A percentile compares a stretch with the other conserved stretches of the same genome.
These are phyloP conservation scores for Psilocybe subaeruginosa DNA, from an alignment of 768 basidiomycete species.

Conservation along the genomic window DNA sequence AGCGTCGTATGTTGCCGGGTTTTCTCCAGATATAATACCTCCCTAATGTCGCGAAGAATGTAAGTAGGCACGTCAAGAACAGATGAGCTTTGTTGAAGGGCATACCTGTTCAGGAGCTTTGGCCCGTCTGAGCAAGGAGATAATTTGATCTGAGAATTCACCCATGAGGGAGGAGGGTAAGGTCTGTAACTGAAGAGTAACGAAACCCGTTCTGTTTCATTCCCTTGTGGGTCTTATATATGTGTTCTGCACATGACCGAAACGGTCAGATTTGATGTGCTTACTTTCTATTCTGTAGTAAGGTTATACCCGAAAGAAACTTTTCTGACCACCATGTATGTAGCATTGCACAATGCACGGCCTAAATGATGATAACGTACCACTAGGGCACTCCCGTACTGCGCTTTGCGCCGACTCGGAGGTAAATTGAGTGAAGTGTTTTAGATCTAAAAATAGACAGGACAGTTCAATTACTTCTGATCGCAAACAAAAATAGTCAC, in stretches of 20 bases:
- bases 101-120: constrained; percentile 53
- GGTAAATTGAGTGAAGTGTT: no score
- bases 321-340: no score
- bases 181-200: neutral
- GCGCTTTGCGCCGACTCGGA: no score
- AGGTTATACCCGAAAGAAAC: no score
- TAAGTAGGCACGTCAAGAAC: neutral
- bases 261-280: neutral
- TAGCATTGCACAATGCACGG: no score
- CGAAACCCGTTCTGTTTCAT: neutral
- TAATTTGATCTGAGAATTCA: constrained; percentile 41
- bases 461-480: no score
- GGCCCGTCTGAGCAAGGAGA: constrained; percentile 32
- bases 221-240: neutral
- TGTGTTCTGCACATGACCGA: neutral
- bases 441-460: no score
- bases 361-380: no score
- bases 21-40: constrained; percentile 74
- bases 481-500: no score
- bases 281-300: no score
- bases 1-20: constrained; percentile 65
- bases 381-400: no score
- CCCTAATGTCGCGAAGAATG: constrained; percentile 37
- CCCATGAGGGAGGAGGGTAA: constrained; percentile 43
- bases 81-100: neutral